A percentile compares a stretch with the other conserved stretches of the same genome.
phyloP scores from a whole-genome alignment of 495 filamentous ascomycete species.

The Talaromyces ruber region DNA sequence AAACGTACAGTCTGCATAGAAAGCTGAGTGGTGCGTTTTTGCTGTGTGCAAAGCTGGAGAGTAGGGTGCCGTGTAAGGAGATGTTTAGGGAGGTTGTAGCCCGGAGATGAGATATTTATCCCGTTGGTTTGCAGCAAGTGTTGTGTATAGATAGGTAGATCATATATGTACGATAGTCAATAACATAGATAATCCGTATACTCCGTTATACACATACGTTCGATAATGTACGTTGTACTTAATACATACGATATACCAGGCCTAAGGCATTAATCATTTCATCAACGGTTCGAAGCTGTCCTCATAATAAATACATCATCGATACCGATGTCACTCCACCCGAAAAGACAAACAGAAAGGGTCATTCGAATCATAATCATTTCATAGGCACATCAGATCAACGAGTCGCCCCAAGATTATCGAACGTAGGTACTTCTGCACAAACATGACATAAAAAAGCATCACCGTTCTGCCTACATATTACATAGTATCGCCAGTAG shows the following conservation, averaged over 20 bases:
- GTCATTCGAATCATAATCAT: neutral
- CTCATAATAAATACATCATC: neutral
- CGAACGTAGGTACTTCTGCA: neutral
- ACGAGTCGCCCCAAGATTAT: neutral
- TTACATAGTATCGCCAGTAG: conserved; percentile 47
- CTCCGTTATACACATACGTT: neutral
- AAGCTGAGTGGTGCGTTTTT: conserved; percentile 95
- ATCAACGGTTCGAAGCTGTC: neutral
- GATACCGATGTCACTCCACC: neutral
- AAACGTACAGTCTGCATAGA: conserved; percentile 93
- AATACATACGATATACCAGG: neutral
- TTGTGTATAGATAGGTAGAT: neutral
- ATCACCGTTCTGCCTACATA: conserved; percentile 8
- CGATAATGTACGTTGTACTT: neutral
- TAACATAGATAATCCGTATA: neutral
- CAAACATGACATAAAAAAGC: neutral
- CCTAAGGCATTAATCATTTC: neutral
- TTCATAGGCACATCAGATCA: neutral
- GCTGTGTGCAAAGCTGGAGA: conserved; percentile 80
- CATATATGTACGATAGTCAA: neutral
- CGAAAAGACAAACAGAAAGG: neutral
- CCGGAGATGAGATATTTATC: neutral
- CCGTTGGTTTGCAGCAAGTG: neutral
- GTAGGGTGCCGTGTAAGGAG: conserved; percentile 69
- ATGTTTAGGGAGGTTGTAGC: conserved; percentile 65